Conservation (phyloP, 495 filamentous ascomycete species). For the Penicillium parvum region DNA sequence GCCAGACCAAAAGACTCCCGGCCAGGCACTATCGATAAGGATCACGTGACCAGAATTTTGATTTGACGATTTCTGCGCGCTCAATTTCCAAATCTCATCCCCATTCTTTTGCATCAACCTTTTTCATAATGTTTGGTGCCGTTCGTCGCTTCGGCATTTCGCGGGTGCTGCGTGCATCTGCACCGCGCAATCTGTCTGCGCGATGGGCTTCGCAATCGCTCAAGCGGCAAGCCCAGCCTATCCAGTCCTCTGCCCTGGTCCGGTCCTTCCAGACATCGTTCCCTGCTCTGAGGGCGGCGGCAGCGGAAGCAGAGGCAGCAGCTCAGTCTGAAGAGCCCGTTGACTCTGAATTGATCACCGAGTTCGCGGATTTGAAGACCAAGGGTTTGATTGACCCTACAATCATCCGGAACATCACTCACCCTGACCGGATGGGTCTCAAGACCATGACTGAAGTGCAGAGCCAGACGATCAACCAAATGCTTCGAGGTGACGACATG, state of each 20-base stretch:
- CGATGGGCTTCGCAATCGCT: slow-evolving; percentile 27
- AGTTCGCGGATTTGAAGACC: slow-evolving; percentile 64
- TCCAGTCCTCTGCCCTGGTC: slow-evolving; percentile 13
- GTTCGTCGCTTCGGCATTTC: slow-evolving; percentile 39
- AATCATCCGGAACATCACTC: slow-evolving; percentile 65
- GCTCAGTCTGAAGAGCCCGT: slow-evolving; percentile 14
- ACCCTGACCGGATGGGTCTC: slow-evolving; percentile 59
- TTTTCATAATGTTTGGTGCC: slow-evolving; percentile 38
- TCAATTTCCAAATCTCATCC: neutral
- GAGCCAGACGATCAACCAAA: slow-evolving; percentile 70
- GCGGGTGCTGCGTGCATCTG: slow-evolving; percentile 35
- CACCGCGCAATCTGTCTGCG: slow-evolving; percentile 25
- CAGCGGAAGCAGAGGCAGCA: slow-evolving; percentile 15
- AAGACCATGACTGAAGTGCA: slow-evolving; percentile 94
- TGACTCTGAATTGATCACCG: slow-evolving; percentile 44
- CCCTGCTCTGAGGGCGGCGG: slow-evolving; percentile 17
- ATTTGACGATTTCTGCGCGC: slow-evolving; percentile 16
- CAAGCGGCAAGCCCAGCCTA: slow-evolving; percentile 27
- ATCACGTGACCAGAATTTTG: slow-evolving; percentile 20
- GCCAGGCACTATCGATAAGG: slow-evolving; percentile 21
- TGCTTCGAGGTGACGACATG: slow-evolving; percentile 76
- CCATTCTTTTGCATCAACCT: neutral
- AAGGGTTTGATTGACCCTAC: slow-evolving; percentile 57
- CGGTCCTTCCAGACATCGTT: slow-evolving; percentile 34
- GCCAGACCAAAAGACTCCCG: slow-evolving; percentile 3